phyloP scores from a whole-genome alignment of 208 protist species.

The Trypanosoma boissoni region DNA sequence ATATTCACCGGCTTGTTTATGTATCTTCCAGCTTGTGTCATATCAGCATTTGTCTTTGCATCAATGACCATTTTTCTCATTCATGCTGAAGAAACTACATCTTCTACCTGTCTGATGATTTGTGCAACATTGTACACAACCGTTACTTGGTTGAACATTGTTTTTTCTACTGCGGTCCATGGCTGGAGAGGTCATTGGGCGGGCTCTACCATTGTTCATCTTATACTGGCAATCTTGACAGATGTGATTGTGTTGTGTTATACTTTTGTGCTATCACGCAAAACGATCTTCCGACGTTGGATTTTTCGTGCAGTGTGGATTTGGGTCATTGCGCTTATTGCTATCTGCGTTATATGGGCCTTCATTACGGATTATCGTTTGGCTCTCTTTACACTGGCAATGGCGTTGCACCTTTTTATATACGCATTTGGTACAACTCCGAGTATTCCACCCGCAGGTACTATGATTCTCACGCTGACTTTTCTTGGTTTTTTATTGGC shows the following conservation, averaged over 20 bases:
- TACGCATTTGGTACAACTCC: slow-evolving; percentile 6
- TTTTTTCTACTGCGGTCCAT: slow-evolving; percentile 44
- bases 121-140: slow-evolving; percentile 16
- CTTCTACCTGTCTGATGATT: slow-evolving; percentile 7
- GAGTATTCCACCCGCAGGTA: background rate
- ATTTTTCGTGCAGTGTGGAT: slow-evolving; percentile 14
- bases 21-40: slow-evolving; percentile 39
- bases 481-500: slow-evolving; percentile 14
- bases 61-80: slow-evolving; percentile 35
- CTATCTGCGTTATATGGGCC: slow-evolving; percentile 4
- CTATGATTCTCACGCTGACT: background rate
- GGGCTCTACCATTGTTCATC: background rate
- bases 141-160: slow-evolving; percentile 44
- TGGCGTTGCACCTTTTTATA: slow-evolving; percentile 16
- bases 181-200: slow-evolving; percentile 41
- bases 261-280: background rate
- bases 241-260: slow-evolving; percentile 10
- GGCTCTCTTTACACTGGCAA: slow-evolving; percentile 9
- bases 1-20: slow-evolving; percentile 37
- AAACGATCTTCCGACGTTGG: slow-evolving; percentile 15
- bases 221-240: slow-evolving; percentile 14
- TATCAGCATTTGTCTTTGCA: slow-evolving; percentile 29
- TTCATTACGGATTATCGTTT: slow-evolving; percentile 19
- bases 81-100: slow-evolving; percentile 12
- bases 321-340: slow-evolving; percentile 13